Base-by-base conservation (phyloP, 495 filamentous ascomycete species). In the Lophiostoma macrostomum region DNA sequence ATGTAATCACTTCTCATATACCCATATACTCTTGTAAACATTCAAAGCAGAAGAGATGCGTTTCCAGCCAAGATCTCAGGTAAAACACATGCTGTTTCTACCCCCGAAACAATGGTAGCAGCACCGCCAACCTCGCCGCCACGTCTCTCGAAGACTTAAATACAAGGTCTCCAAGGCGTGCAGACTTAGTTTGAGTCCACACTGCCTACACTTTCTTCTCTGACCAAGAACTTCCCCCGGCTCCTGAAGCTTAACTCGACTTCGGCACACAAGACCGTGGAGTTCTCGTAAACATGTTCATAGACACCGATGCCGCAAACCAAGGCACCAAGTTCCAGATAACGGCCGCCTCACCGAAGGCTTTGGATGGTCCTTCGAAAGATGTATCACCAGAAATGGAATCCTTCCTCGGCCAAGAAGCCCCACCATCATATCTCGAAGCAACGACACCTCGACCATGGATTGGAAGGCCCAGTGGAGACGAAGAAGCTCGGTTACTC, bases 391-490 rank as follows among this genome's bases (percentile, higher is more conserved):
- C 51, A 12, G 22, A 46, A 6, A 12, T 54, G 14, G 42, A 38
- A 13, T 32, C 37, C 2, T 57, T 57, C 39, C 30, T 57, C 2
- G 46, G 46, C 4, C 53, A 57, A 29, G 45, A 35, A 4, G 37
- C 53, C 7, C 53, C 53, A 12, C 53, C 53, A 3, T 34, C 35
- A 2, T 57, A 57, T 28, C 45, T 57, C 12, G 53, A 57, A 38
- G 53, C 53, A 5, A 57, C 53, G 12, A 57, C 53, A 14, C 53
- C 53, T 12, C 27, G 16, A 10, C 35, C 44, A 14, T 57, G 53
- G 53, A 50, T 45, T 41, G 38, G 13, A 14, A 3, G 53, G 19
- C 37, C 45, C 11, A 50, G 45, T 39, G 45, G 46, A 6, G 46
- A 57, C 19, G 53, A 57, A 29, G 53, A n/a, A 1, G 22, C 37